Base-by-base conservation (phyloP, 2,329 filamentous ascomycete species). In the Pseudocercospora ulei region DNA sequence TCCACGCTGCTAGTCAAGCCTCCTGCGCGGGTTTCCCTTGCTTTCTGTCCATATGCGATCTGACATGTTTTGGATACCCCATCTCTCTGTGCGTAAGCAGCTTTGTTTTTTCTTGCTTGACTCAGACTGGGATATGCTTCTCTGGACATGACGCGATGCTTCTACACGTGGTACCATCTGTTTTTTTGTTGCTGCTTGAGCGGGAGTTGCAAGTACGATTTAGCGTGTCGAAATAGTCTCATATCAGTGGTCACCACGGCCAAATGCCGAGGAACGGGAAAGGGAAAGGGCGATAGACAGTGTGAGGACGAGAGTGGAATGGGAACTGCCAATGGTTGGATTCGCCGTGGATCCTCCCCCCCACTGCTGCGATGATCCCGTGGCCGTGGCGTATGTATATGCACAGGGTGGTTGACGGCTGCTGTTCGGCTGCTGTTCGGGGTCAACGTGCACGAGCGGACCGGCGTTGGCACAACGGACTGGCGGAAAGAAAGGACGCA, bases 41-140 rank as follows among this genome's bases (percentile, higher is more conserved):
- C 23, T 34, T 11, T 34, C 23, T 22, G 30, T 33, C 30, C 17
- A 33, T 16, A 22, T 33, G 30, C 14, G 34, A 27, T 26, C 23
- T 26, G 34, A 20, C 12, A 36, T 36, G 34, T 24, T 25, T 36
- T 36, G 34, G 34, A 36, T 36, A 36, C 34, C 34, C 30, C 29
- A 22, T 18, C 18, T 25, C 34, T 19, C 8, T 26, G 22, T 12
- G n/a, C 18, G n/a, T 12, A 7, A 26, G 11, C 12, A 20, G 23
- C 34, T 26, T 24, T 26, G 19, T 6, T 31, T 31, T 3, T 19
- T 5, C 9, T 16, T 8, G 29, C 29, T n/a, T 36, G 34, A 23
- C 23, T 22, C 18, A 19, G 30, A 20, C 30, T 33, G 30, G 30
- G 30, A 11, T 11, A 6, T 13, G 11, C 18, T 19, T 13, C 23